Base-by-base conservation (phyloP, 2,329 filamentous ascomycete genomes). In the Hypoxylon sp. region DNA sequence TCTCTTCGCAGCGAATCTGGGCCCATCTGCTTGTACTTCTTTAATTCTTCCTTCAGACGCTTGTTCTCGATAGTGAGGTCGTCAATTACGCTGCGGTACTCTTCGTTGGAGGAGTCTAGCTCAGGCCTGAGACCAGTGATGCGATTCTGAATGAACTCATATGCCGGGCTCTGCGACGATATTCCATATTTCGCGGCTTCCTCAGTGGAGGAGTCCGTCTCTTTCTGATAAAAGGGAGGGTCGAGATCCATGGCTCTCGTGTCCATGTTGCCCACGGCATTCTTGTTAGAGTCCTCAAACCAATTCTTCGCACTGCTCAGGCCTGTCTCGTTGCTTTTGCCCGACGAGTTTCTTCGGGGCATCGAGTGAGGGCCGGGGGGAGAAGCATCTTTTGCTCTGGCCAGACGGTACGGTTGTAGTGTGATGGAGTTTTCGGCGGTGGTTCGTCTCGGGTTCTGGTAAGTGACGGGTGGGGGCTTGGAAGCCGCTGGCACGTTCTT, bases 41-140 rank as follows among this genome's bases (percentile, higher is more conserved):
- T 91, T 60, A 97, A 75, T 74, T 90, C 89, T 72, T 91, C 89
- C 80, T 91, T 94, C 67, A 97, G 79, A 56, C 89, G 90, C 77
- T 93, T 92, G 76, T 96, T 97, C 76, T 94, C 91, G 27, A 97
- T 83, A 0, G 93, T 97, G 65, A 97, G 80, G 76, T 97, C 93
- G 74, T 97, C 93, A 52, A 97, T 97, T 15, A 97, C 92, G 3
- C 52, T 58, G 3, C 63, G 57, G 7, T 62, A 66, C 17, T 66
- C 63, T 31, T 66, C 57, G 2, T 60, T 60, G 21, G 56, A 60
- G 0, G 56, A 60, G 6, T 60, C 56, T 21, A 60, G 7, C 10
- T 17, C 56, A 29, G 31, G 6, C 5, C 47, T 35, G 51, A 56
- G 35, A 47, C 46, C 51, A 29, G 59, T 8, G 2, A 62, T 32